Conservation (phyloP, 495 filamentous ascomycete genomes). For the Penicillium manginii region DNA sequence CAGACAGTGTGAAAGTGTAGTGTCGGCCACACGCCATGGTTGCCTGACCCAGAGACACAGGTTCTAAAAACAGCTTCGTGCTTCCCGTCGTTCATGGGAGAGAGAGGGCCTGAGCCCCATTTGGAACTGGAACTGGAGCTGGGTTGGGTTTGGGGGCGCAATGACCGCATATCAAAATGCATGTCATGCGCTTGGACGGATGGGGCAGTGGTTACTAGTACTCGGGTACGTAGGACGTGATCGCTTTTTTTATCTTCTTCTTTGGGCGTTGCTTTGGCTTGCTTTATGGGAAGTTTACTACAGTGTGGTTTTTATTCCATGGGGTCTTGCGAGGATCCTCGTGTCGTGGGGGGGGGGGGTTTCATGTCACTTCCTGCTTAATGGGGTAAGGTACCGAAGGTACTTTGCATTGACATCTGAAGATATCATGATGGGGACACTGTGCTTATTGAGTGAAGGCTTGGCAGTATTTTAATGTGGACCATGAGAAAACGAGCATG, state of each 20-base stretch:
- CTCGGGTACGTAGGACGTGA: too few relatives aligned
- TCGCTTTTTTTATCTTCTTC: too few relatives aligned
- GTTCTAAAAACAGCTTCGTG: conserved; percentile 4
- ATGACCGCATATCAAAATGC: conserved; percentile 21
- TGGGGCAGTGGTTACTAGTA: neutral
- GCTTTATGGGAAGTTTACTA: too few relatives aligned
- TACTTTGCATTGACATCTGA: conserved; percentile 1
- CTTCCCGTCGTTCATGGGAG: neutral
- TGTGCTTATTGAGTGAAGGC: neutral
- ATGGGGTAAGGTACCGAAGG: neutral
- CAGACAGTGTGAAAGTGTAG: neutral
- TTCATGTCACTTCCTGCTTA: too few relatives aligned
- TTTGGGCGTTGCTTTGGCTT: too few relatives aligned
- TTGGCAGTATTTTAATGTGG: neutral
- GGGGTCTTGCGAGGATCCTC: too few relatives aligned
- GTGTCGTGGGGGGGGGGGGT: too few relatives aligned
- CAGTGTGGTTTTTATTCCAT: too few relatives aligned
- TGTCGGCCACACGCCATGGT: neutral
- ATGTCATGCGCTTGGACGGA: conserved; percentile 24
- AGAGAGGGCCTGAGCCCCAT: conserved; percentile 13
- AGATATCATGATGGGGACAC: too few relatives aligned
- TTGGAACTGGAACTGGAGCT: neutral
- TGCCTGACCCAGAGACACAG: neutral
- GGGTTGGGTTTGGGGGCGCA: too few relatives aligned
- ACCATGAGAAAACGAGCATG: neutral